phyloP scores from a whole-genome alignment of 2,329 filamentous ascomycete genomes.

The Iodosphaeria phyllophila region DNA sequence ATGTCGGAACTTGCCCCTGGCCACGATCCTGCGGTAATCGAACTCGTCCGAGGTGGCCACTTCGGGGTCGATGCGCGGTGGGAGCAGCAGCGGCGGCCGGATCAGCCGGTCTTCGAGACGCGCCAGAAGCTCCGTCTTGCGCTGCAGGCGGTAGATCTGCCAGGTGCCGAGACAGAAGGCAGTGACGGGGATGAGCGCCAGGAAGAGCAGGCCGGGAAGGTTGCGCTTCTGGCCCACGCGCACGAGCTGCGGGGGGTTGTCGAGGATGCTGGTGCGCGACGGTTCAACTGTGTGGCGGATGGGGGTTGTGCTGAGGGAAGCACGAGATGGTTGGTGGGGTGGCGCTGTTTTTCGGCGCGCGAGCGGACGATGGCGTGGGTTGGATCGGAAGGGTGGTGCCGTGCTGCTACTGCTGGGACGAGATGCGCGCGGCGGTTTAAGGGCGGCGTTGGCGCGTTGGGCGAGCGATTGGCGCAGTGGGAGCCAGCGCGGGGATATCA shows the following conservation, averaged over 20 bases:
- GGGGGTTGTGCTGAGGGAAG: too few species aligned
- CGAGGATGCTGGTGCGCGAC: constrained; percentile 68
- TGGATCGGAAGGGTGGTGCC: too few species aligned
- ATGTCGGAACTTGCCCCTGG: constrained; percentile 58
- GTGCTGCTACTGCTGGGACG: too few species aligned
- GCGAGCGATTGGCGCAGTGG: too few species aligned
- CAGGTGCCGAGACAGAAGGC: constrained; percentile 82
- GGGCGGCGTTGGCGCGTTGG: too few species aligned
- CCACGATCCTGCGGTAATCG: constrained; percentile 72
- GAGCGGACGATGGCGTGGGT: too few species aligned
- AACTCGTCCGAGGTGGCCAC: constrained; percentile 77
- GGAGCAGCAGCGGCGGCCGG: constrained; percentile 68
- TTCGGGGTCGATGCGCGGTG: constrained; percentile 62
- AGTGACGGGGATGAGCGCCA: constrained; percentile 78
- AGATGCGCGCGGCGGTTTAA: too few species aligned
- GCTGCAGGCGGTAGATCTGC: constrained; percentile 83
- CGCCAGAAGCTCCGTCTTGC: constrained; percentile 87
- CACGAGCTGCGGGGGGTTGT: constrained; percentile 67
- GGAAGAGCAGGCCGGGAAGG: constrained; percentile 61
- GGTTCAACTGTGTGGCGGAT: too few species aligned
- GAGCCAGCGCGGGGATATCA: too few species aligned
- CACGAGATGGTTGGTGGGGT: too few species aligned
- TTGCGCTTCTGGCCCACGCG: constrained; percentile 52
- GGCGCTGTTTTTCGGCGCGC: too few species aligned
- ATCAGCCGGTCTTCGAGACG: constrained; percentile 84